These are phyloP conservation scores for Debaryomyces castellii DNA, from an alignment of 805 yeast genomes.

Conservation along the genomic window DNA sequence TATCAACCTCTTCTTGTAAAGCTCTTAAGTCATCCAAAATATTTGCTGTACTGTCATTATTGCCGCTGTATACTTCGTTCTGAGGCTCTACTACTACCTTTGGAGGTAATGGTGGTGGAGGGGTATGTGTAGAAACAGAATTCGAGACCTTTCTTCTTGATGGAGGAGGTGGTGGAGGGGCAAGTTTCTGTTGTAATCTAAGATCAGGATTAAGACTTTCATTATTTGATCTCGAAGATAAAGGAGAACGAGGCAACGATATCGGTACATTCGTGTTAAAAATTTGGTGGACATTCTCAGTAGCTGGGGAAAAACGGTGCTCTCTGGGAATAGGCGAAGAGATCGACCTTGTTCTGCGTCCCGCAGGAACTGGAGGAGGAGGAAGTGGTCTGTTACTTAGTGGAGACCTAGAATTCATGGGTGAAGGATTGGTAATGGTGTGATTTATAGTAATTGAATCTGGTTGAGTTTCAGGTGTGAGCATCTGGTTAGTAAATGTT, in stretches of 20 bases:
- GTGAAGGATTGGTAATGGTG: conserved; percentile 34
- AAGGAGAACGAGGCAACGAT: conserved; percentile 26
- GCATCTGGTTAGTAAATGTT: conserved; percentile 42
- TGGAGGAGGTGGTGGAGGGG: conserved; percentile 37
- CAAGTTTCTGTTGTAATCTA: not conserved
- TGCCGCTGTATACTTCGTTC: not conserved
- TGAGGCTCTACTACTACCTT: conserved; percentile 12
- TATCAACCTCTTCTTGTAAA: conserved; percentile 69
- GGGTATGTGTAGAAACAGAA: not conserved
- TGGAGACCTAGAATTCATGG: conserved; percentile 16
- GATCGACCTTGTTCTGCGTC: conserved; percentile 31
- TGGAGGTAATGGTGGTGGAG: conserved; percentile 31
- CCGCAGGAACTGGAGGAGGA: conserved; percentile 37
- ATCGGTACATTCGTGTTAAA: conserved; percentile 9
- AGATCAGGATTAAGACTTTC: conserved; percentile 7
- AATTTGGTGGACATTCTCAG: not conserved
- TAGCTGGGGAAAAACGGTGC: conserved; percentile 9
- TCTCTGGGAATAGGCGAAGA: conserved; percentile 28
- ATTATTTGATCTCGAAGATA: conserved; percentile 20
- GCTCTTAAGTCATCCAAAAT: conserved; percentile 65
- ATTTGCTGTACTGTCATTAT: conserved; percentile 41
- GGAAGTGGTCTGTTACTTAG: conserved; percentile 16
- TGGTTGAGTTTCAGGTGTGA: conserved; percentile 17
- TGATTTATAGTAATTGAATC: conserved; percentile 24
- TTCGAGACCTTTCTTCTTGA: conserved; percentile 27